Percentiles rank a stretch among this genome's conserved stretches.
These are phyloP conservation scores for Blastomyces percursus DNA, from an alignment of 2,329 filamentous ascomycete species.

Conservation along the genomic window DNA sequence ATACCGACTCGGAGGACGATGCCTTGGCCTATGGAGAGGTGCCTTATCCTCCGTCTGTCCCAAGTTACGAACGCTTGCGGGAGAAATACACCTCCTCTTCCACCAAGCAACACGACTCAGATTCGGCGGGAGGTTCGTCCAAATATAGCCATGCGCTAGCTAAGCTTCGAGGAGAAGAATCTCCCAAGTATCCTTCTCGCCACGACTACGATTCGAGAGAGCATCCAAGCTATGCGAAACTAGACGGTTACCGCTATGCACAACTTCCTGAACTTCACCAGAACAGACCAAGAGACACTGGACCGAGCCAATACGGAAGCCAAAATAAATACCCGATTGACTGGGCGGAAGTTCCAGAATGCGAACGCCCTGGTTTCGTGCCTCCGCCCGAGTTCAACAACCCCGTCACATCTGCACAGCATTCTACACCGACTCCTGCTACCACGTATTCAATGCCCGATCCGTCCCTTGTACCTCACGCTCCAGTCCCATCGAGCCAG, in stretches of 20 bases:
- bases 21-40: conserved; percentile 30
- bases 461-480: neutral
- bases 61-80: neutral
- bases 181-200: neutral
- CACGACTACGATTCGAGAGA: conserved; percentile 12
- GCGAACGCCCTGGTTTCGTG: conserved; percentile 33
- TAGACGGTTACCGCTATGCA: conserved; percentile 24
- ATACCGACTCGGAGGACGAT: conserved; percentile 15
- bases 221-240: conserved; percentile 28
- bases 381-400: conserved; percentile 20
- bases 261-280: conserved; percentile 18
- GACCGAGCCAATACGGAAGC: conserved; percentile 13
- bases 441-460: conserved; percentile 1
- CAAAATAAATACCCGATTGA: conserved; percentile 16
- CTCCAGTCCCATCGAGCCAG: neutral
- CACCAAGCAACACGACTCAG: conserved; percentile 8
- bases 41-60: conserved; percentile 4
- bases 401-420: neutral
- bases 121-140: conserved; percentile 7
- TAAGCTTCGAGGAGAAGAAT: conserved; percentile 5
- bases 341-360: conserved; percentile 32
- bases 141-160: conserved; percentile 11
- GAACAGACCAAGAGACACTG: conserved; percentile 12
- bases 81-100: conserved; percentile 3
- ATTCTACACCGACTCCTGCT: conserved; percentile 1